These are phyloP conservation scores for Acanthamoeba castellanii DNA, from an alignment of 208 protist species.

Conservation along the genomic window DNA sequence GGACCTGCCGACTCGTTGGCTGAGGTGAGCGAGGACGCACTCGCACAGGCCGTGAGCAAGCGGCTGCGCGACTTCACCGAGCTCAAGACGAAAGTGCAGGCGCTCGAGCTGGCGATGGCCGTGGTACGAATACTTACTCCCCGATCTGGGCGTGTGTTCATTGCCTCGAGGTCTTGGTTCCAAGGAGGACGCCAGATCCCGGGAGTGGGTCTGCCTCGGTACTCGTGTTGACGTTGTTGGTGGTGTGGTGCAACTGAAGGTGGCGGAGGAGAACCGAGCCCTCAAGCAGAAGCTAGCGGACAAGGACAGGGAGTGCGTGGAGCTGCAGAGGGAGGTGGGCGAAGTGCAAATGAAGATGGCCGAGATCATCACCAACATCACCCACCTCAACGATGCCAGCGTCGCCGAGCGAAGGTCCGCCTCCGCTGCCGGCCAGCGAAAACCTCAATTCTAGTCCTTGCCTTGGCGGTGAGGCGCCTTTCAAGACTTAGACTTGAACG, in stretches of 20 bases:
- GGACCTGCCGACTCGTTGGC: not conserved
- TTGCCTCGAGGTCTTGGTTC: not conserved
- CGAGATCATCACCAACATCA: conserved; percentile 49
- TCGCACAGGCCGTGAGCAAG: not conserved
- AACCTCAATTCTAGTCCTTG: not conserved
- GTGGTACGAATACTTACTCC: not conserved
- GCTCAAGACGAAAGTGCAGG: not conserved
- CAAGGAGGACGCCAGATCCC: not conserved
- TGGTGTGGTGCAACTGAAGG: not conserved
- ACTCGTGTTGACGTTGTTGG: not conserved
- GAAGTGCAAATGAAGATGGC: conserved; percentile 47
- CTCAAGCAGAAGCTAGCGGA: not conserved
- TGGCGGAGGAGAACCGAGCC: not conserved
- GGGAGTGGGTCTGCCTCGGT: too few species aligned
- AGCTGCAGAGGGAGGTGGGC: conserved; percentile 22
- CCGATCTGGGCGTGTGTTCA: not conserved
- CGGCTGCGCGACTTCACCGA: not conserved
- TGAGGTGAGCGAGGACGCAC: not conserved
- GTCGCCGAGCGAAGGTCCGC: not conserved
- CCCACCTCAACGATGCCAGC: conserved; percentile 5
- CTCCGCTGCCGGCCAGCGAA: not conserved
- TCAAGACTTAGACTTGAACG: too few species aligned
- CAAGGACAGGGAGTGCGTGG: conserved; percentile 21
- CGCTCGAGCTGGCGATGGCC: not conserved
- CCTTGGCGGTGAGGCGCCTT: not conserved